These are phyloP conservation scores for Calonectria pauciramosa DNA, from an alignment of 2,329 filamentous ascomycete species.

Conservation along the genomic window DNA sequence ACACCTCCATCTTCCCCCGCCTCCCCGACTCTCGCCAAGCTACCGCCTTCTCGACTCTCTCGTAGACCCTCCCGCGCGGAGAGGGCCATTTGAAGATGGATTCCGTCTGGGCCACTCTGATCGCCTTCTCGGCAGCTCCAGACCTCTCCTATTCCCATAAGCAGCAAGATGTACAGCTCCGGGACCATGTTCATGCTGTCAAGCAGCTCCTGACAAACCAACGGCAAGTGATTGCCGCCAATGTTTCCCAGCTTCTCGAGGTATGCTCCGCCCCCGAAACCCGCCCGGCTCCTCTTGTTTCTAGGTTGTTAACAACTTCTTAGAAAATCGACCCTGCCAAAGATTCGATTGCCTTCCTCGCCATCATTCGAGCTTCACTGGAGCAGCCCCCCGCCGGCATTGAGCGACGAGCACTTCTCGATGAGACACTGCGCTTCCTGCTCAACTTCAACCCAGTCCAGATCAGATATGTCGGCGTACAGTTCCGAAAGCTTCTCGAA, in stretches of 20 bases:
- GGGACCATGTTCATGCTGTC: constrained; percentile 54
- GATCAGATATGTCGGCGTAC: constrained; percentile 63
- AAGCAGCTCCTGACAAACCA: constrained; percentile 54
- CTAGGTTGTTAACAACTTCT: constrained; percentile 32
- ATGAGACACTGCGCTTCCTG: constrained; percentile 61
- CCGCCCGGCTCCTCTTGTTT: background rate
- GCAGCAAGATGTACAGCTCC: constrained; percentile 57
- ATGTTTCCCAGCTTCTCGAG: constrained; percentile 57
- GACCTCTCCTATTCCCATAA: constrained; percentile 45
- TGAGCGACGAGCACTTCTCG: constrained; percentile 51
- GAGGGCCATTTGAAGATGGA: constrained; percentile 48
- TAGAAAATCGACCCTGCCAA: constrained; percentile 62
- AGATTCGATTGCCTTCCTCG: constrained; percentile 67
- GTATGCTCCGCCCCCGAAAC: constrained; percentile 44
- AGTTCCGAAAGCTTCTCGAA: constrained; percentile 61
- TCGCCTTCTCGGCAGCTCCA: constrained; percentile 56
- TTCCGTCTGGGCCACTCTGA: constrained; percentile 48
- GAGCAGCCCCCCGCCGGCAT: constrained; percentile 47
- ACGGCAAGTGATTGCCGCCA: constrained; percentile 47
- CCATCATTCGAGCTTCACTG: constrained; percentile 59
- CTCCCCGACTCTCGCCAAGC: constrained; percentile 20
- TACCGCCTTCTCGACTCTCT: constrained; percentile 1
- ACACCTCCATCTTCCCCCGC: constrained; percentile 29
- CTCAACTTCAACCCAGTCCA: constrained; percentile 64
- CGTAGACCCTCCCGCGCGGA: constrained; percentile 18